Evolutionary conservation across 768 basidiomycete species (phyloP).

Genomic region (Imleria badia): DNA sequence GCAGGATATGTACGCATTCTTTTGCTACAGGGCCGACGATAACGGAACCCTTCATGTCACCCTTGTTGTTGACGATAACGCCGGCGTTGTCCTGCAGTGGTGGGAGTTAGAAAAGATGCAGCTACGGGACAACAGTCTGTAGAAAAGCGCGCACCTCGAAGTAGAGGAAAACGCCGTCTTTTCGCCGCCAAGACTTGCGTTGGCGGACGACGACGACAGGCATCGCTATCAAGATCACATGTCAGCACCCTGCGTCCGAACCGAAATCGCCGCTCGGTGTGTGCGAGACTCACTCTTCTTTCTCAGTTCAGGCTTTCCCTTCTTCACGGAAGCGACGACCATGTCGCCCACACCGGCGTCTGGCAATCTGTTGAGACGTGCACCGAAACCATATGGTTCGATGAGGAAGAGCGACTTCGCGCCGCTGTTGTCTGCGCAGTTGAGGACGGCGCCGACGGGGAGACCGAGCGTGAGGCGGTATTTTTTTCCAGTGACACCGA

Average conservation of each 20-base stretch:
- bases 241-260: slow-evolving; percentile 3
- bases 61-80: slow-evolving; percentile 98
- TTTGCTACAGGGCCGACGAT: slow-evolving; percentile 98
- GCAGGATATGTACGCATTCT: slow-evolving; percentile 79
- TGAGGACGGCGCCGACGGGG: slow-evolving; percentile 90
- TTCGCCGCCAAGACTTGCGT: slow-evolving; percentile 97
- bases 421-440: slow-evolving; percentile 99
- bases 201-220: slow-evolving; percentile 96
- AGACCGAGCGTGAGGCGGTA: slow-evolving; percentile 95
- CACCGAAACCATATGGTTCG: slow-evolving; percentile 93
- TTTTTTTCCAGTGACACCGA: slow-evolving; percentile 85
- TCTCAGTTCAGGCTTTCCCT: slow-evolving; percentile 98
- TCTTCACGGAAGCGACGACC: slow-evolving; percentile 97
- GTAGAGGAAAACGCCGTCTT: slow-evolving; percentile 98
- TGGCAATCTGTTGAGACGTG: slow-evolving; percentile 95
- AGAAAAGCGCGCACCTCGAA: slow-evolving; percentile 64
- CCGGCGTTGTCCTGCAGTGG: slow-evolving; percentile 80
- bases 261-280: too few species aligned
- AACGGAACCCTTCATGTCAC: slow-evolving; percentile 99
- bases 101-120: not conserved
- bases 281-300: slow-evolving; percentile 84
- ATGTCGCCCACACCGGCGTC: slow-evolving; percentile 95
- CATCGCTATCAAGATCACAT: slow-evolving; percentile 64
- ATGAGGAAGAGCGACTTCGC: slow-evolving; percentile 96
- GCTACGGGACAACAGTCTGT: not conserved